These are phyloP conservation scores for Dipodascus geniculatus DNA, from an alignment of 805 yeast species.

Conservation along the genomic window DNA sequence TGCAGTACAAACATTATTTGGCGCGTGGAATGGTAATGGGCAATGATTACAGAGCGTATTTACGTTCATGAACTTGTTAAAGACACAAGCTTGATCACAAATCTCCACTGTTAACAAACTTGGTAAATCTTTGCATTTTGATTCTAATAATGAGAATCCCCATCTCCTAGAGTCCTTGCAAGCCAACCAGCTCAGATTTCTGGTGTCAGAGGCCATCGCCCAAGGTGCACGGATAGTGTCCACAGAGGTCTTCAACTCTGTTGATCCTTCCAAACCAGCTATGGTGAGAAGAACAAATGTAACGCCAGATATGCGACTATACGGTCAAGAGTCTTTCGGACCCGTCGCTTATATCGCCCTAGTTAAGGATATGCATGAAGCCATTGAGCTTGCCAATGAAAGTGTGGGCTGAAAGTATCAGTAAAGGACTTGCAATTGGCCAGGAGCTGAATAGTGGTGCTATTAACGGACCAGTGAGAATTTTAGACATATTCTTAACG, in stretches of 20 bases:
- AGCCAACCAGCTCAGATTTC: slow-evolving; percentile 12
- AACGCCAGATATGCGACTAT: slow-evolving; percentile 40
- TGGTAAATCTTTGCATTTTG: background rate
- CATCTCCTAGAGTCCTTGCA: slow-evolving; percentile 3
- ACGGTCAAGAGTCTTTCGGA: slow-evolving; percentile 69
- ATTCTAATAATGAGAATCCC: background rate
- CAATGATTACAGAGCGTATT: slow-evolving; percentile 77
- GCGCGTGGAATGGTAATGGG: slow-evolving; percentile 73
- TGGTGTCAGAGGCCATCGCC: slow-evolving; percentile 46
- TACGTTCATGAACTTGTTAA: slow-evolving; percentile 60
- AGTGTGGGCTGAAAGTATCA: slow-evolving; percentile 53
- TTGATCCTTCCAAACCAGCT: slow-evolving; percentile 33
- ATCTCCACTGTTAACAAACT: background rate
- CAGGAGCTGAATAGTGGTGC: slow-evolving; percentile 66
- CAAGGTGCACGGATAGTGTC: slow-evolving; percentile 58
- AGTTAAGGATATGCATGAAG: slow-evolving; percentile 58
- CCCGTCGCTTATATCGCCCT: slow-evolving; percentile 62
- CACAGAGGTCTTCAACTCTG: slow-evolving; percentile 38
- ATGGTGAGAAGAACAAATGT: slow-evolving; percentile 40
- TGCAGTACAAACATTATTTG: slow-evolving; percentile 45
- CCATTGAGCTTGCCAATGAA: slow-evolving; percentile 52
- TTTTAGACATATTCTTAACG: background rate
- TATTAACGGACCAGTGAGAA: slow-evolving; percentile 35
- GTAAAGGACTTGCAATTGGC: slow-evolving; percentile 55
- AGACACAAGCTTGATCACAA: background rate